Conservation (phyloP, 805 yeast species). For the Wickerhamomyces pijperi region DNA sequence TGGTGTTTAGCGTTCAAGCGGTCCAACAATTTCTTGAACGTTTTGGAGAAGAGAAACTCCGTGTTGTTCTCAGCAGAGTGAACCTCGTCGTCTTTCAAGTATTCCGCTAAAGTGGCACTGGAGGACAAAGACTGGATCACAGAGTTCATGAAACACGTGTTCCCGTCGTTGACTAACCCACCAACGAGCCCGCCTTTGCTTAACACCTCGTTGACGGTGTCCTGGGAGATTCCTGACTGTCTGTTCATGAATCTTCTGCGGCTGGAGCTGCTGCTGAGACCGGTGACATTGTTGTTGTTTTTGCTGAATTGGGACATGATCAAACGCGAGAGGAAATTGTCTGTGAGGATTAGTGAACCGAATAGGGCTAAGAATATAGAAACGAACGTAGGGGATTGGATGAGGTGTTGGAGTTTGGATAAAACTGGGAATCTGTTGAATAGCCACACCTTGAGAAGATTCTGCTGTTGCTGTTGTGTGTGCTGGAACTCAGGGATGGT, state of each 20-base stretch:
- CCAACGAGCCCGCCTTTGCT: constrained; percentile 67
- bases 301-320: not conserved
- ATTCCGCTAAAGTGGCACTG: constrained; percentile 45
- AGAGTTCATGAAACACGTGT: constrained; percentile 90
- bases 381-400: not conserved
- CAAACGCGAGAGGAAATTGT: not conserved
- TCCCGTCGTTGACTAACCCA: constrained; percentile 83
- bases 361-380: not conserved
- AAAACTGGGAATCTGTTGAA: not conserved
- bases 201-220: constrained; percentile 25
- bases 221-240: constrained; percentile 4
- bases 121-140: constrained; percentile 79
- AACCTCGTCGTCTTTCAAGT: constrained; percentile 32
- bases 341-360: not conserved
- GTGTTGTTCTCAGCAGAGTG: constrained; percentile 11
- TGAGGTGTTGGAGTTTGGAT: not conserved
- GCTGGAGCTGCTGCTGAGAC: too few species aligned
- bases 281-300: not conserved
- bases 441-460: not conserved
- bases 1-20: constrained; percentile 49
- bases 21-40: constrained; percentile 39
- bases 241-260: constrained; percentile 3
- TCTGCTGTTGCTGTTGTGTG: too few species aligned
- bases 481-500: not conserved
- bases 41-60: constrained; percentile 36